These are phyloP conservation scores for Cylindrotheca fusiformis DNA, from an alignment of 108 stramenopile genomes.

Conservation along the genomic window DNA sequence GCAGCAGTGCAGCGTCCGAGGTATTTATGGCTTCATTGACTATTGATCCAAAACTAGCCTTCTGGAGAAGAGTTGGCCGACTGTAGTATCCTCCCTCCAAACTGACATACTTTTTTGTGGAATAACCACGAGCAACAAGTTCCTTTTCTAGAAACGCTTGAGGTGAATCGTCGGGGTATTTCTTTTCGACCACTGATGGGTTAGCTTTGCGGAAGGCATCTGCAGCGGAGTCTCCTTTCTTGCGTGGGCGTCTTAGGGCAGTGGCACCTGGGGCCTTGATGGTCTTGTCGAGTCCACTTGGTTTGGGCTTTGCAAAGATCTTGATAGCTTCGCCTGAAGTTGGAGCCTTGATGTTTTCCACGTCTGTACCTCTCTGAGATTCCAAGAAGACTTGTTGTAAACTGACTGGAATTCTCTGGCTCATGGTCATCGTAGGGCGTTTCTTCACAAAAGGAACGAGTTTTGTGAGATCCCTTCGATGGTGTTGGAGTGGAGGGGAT, in stretches of 20 bases:
- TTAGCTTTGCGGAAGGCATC: conserved; percentile 15
- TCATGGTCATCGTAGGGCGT: neutral
- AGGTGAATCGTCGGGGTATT: conserved; percentile 30
- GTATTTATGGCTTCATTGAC: conserved; percentile 61
- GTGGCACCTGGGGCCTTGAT: neutral
- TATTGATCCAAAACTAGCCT: conserved; percentile 58
- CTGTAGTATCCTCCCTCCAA: conserved; percentile 66
- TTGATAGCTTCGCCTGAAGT: conserved; percentile 8
- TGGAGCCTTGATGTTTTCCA: conserved; percentile 21
- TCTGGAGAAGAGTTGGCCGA: conserved; percentile 71
- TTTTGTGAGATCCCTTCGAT: too few species aligned
- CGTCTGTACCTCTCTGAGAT: conserved; percentile 31
- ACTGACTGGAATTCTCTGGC: conserved; percentile 22
- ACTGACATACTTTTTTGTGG: conserved; percentile 43
- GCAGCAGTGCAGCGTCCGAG: conserved; percentile 45
- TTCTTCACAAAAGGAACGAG: too few species aligned
- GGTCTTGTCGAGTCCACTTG: neutral
- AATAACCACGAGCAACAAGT: conserved; percentile 68
- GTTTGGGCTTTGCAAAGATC: conserved; percentile 5
- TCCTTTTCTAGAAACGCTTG: conserved; percentile 54
- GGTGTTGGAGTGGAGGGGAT: too few species aligned
- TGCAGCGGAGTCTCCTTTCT: conserved; percentile 6
- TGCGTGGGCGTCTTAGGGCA: neutral
- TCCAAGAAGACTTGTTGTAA: conserved; percentile 33
- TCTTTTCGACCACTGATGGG: neutral